phyloP scores from a whole-genome alignment of 805 yeast genomes.

The Brettanomyces naardenensis region DNA sequence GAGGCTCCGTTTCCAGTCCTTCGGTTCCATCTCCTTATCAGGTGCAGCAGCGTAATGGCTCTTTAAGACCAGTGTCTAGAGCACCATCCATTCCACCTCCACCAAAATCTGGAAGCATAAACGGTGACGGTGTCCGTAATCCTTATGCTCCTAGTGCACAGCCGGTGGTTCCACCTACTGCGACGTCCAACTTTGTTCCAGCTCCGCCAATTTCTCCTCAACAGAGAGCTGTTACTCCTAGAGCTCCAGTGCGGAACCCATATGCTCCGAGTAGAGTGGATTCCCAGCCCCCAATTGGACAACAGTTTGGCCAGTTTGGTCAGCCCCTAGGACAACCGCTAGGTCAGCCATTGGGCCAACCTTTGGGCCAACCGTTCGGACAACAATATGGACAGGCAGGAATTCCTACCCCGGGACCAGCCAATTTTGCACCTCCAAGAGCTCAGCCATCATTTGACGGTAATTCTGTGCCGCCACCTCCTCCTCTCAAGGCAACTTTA shows the following conservation, averaged over 20 bases:
- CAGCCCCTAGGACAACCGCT: too few species aligned
- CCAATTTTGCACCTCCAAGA: background rate
- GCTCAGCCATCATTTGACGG: background rate
- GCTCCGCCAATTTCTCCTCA: too few species aligned
- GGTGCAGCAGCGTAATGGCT: constrained; percentile 5
- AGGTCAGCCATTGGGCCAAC: too few species aligned
- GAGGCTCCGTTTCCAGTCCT: constrained; percentile 15
- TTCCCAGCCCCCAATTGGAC: too few species aligned
- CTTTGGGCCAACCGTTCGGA: too few species aligned
- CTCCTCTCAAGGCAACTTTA: too few species aligned
- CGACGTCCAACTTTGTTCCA: background rate
- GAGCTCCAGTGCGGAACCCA: constrained; percentile 1
- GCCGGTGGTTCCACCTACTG: background rate
- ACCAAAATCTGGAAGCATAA: constrained; percentile 14
- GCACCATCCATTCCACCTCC: constrained; percentile 25
- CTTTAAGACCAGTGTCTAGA: constrained; percentile 23
- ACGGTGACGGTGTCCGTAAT: background rate
- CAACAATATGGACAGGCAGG: too few species aligned
- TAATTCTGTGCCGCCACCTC: background rate
- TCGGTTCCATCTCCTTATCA: constrained; percentile 20
- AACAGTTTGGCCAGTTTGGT: too few species aligned
- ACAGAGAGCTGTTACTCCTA: too few species aligned
- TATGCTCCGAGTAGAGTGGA: too few species aligned
- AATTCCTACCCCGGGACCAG: too few species aligned
- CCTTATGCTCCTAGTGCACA: constrained; percentile 3